Evolutionary conservation across 2,329 filamentous ascomycete genomes (phyloP), one percentile per base, ranked within the genome.

Genomic region (Akanthomyces muscarius): DNA sequence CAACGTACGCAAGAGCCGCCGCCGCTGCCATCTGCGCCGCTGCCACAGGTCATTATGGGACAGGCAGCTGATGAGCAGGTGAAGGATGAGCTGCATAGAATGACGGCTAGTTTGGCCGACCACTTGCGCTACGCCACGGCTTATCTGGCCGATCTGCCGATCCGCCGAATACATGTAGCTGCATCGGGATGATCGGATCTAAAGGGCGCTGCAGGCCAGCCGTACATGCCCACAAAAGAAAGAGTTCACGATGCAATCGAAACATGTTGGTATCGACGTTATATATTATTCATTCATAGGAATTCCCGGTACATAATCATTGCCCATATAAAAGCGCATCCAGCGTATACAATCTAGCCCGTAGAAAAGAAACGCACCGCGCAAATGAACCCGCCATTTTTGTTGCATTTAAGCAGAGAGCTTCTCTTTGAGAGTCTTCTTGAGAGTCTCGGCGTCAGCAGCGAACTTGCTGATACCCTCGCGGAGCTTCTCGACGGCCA

Each of bases 391-490:
- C 30, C 50, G 42, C 56, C 48, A 54, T 50, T 53, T 52, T 54
- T 52, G 7, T 62, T 18, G 30, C 16, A 66, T 68, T 76, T 81
- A 81, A 66, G 77, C 76, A 62, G 68, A 61, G 71, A 98, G 84
- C 91, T 97, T 98, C 80, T 87, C 79, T 85, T 89, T 89, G 74
- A 99, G 85, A 74, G 96, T 93, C 68, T 86, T 85, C 90, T 98
- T 98, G 72, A 99, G 88, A 65, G 92, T 96, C 69, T 93, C 82
- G 70, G 95, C 93, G 75, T 99, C 95, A 71, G 95, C 95, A 64
- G 95, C 94, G 75, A 99, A 99, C 84, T 97, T 97, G 85, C 91
- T 96, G 85, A 99, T 99, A 81, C 95, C 95, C 83, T 99, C 95
- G 66, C 93, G 91, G 72, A 99, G 88, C 90, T 99, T 99, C 89